Conservation (phyloP, 2,329 filamentous ascomycete species). For the Fusarium secorum region DNA sequence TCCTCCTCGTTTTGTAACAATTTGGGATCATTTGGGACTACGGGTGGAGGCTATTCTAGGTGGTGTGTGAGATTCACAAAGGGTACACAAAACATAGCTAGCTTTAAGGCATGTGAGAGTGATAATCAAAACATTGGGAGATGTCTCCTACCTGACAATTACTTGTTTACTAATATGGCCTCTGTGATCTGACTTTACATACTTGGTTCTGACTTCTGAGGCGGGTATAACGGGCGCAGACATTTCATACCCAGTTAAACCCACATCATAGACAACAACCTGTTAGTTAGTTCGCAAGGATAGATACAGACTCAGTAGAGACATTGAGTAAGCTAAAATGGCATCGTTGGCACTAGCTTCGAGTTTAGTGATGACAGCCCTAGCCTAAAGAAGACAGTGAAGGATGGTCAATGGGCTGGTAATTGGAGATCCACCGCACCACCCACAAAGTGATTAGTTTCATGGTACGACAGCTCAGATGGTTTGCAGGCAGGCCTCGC, state of each 20-base stretch:
- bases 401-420: conserved; percentile 18
- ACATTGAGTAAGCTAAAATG: conserved; percentile 14
- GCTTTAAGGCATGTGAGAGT: conserved; percentile 17
- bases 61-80: conserved; percentile 22
- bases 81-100: conserved; percentile 18
- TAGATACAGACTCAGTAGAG: conserved; percentile 6
- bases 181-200: background rate
- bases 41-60: conserved; percentile 16
- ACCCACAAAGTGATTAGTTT: conserved; percentile 23
- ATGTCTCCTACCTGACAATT: conserved; percentile 15
- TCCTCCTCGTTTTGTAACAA: conserved; percentile 37
- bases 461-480: conserved; percentile 27
- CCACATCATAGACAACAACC: conserved; percentile 23
- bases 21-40: conserved; percentile 29
- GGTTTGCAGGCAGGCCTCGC: conserved; percentile 16
- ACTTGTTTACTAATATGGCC: background rate
- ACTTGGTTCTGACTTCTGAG: conserved; percentile 8
- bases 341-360: conserved; percentile 29
- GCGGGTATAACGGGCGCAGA: conserved; percentile 23
- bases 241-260: background rate
- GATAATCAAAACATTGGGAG: conserved; percentile 25
- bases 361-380: conserved; percentile 34
- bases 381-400: conserved; percentile 24
- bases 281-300: conserved; percentile 14
- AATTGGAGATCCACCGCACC: conserved; percentile 22